Base-by-base conservation (phyloP, 208 protist species). In the Trypanosoma congolense region DNA sequence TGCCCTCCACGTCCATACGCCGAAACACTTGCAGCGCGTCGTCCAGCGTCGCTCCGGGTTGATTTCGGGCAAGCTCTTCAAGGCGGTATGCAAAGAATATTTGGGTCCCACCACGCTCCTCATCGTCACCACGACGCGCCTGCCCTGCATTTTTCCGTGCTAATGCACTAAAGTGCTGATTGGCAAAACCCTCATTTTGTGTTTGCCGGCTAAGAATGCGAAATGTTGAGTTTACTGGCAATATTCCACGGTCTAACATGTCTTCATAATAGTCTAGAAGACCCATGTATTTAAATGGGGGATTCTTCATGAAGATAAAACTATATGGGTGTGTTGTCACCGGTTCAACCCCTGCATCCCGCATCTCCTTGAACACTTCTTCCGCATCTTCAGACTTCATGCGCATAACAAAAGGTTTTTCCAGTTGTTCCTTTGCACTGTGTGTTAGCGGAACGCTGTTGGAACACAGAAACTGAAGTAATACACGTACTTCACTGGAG, bases 191-290 rank as follows among this genome's bases (percentile, higher is more conserved):
- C 8, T 49, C 69, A 33, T 79, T 80, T 66, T 90, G 73, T 29
- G 61, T 67, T 19, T 61, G 53, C 64, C 86, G 89, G 70, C 78
- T 87, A 45, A 94, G 53, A 36, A 94, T 85, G 24, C 87, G 83
- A 49, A 89, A 77, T 14, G 75, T 75, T 4, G 81, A 90, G 54
- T 65, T 65, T 57, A 89, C 77, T 5, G 87, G 87, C 5, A 65
- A 46, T 49, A 94, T 90, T 57, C 82, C 76, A 64, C 86, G 89
- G 70, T 92, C 84, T 3, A 94, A 66, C 87, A 94, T 94, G 26
- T 87, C 61, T 41, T 89, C 77, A 50, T 94, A 94, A 56, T 90
- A 90, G 41, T 90, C 82, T 26, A 94, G 45, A 16, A 87, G 70
- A 14, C 59, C 61, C 60, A 67, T 75, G 12, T 63, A 60, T 19